Conservation (phyloP, 805 yeast species). For the Nakazawaea ernobii region DNA sequence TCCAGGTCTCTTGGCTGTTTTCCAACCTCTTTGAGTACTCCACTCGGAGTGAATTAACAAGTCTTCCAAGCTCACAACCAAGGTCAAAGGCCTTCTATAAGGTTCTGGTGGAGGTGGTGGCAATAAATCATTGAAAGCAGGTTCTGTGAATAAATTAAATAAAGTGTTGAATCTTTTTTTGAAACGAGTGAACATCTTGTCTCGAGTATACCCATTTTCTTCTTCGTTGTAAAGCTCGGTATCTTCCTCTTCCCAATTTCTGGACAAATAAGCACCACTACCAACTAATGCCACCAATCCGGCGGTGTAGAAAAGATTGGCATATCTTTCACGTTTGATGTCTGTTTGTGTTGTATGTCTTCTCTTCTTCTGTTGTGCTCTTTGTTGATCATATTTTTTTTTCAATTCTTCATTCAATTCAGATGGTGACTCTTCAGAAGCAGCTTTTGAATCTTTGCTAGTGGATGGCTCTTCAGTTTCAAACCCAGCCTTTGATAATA, state of each 20-base stretch:
- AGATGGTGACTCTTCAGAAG: neutral
- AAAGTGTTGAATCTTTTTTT: slow-evolving; percentile 66
- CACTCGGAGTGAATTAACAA: slow-evolving; percentile 86
- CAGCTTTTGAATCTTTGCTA: neutral
- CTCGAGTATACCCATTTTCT: slow-evolving; percentile 67
- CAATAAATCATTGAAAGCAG: slow-evolving; percentile 85
- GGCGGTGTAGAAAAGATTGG: slow-evolving; percentile 65
- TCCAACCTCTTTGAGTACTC: slow-evolving; percentile 93
- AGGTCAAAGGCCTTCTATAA: slow-evolving; percentile 85
- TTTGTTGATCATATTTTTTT: slow-evolving; percentile 10
- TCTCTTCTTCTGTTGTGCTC: slow-evolving; percentile 31
- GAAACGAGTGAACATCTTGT: slow-evolving; percentile 62
- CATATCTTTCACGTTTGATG: slow-evolving; percentile 75
- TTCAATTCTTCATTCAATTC: slow-evolving; percentile 13
- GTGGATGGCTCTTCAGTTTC: slow-evolving; percentile 36
- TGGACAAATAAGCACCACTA: slow-evolving; percentile 60
- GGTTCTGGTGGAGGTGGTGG: slow-evolving; percentile 92
- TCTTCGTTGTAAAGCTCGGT: slow-evolving; percentile 32
- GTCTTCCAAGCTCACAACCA: slow-evolving; percentile 87
- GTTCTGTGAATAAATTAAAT: slow-evolving; percentile 83
- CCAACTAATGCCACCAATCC: slow-evolving; percentile 46
- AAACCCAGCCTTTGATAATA: slow-evolving; percentile 80
- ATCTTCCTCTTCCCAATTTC: slow-evolving; percentile 85
- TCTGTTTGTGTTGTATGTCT: slow-evolving; percentile 65
- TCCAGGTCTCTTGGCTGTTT: slow-evolving; percentile 98